Evolutionary conservation across 345 rosid species (phyloP).

Genomic region (Brassica nigra): DNA sequence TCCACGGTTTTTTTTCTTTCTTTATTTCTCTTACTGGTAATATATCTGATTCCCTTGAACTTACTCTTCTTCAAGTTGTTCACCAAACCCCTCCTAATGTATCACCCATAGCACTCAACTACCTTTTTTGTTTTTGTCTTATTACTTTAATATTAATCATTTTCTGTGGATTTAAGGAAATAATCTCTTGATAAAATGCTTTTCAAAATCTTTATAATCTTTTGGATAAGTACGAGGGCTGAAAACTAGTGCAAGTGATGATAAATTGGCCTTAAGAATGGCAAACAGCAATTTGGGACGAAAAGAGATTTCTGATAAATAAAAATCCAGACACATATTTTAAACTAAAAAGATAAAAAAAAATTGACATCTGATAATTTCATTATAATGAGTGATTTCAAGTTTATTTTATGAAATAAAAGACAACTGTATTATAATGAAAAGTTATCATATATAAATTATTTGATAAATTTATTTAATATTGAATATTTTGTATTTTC

Average conservation of each 20-base stretch:
- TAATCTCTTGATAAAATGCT: background rate
- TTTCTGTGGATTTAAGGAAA: background rate
- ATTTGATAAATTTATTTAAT: too few relatives aligned
- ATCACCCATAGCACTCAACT: conserved; percentile 4
- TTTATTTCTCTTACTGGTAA: background rate
- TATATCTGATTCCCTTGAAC: background rate
- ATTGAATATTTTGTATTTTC: too few relatives aligned
- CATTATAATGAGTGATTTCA: too few relatives aligned
- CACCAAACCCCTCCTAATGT: conserved; percentile 29
- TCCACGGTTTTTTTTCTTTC: background rate
- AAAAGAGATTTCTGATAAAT: background rate
- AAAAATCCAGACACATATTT: too few relatives aligned
- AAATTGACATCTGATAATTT: too few relatives aligned
- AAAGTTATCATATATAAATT: too few relatives aligned
- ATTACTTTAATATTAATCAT: background rate
- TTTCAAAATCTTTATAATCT: background rate
- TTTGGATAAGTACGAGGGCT: background rate
- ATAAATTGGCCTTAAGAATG: background rate
- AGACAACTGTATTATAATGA: too few relatives aligned
- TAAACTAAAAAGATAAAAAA: too few relatives aligned
- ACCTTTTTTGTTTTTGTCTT: conserved; percentile 11
- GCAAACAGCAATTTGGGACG: background rate
- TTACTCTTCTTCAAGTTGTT: conserved; percentile 24
- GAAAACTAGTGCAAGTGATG: background rate
- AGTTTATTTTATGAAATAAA: too few relatives aligned